Base-by-base conservation (phyloP, 208 protist genomes). In the Leishmania tropica region DNA sequence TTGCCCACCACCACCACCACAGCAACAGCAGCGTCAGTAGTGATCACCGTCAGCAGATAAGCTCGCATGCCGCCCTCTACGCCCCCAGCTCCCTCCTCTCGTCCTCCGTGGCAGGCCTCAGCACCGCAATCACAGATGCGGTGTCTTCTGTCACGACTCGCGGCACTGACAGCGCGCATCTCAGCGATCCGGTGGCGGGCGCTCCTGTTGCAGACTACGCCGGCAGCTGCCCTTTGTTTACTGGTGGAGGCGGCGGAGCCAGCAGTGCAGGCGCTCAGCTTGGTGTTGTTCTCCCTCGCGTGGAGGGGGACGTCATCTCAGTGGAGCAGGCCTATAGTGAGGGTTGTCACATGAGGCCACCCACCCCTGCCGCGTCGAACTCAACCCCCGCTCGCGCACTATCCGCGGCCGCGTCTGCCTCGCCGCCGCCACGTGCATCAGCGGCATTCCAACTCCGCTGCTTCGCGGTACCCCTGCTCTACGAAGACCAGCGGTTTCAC, bases 401-500 rank as follows among this genome's bases (percentile, higher is more conserved):
- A 45, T 37, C 35, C 31, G 68, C 67, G 62, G 31, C 68, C 35
- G 42, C 21, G 17, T 58, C 79, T 31, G 21, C 75, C 45, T 74
- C 45, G 7, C 10, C 11, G 28, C 45, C 19, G 19, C 40, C 45
- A 53, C 42, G 31, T 42, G 28, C 53, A 37, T 37, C 60, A 13
- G 75, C 8, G 11, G 8, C 58, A 53, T 31, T 64, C 31, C 75
- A 84, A 48, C 85, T 96, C 77, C 92, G 94, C 58, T 91, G 88
- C 82, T 97, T 97, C 68, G 70, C 68, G 5, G 76, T 95, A 0
- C 94, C 92, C 1, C 79, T 97, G 31, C 81, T 85, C 56, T 97
- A 96, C 85, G 91, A 95, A 60, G 94, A 97, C 74, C 79, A 89
- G 1, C 88, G 88, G 37, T 94, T 97, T 77, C 68, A 85, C 42